Evolutionary conservation across 2,329 filamentous ascomycete species (phyloP), one percentile per base, ranked within the genome.

Genomic region (Fusarium tjaetaba): DNA sequence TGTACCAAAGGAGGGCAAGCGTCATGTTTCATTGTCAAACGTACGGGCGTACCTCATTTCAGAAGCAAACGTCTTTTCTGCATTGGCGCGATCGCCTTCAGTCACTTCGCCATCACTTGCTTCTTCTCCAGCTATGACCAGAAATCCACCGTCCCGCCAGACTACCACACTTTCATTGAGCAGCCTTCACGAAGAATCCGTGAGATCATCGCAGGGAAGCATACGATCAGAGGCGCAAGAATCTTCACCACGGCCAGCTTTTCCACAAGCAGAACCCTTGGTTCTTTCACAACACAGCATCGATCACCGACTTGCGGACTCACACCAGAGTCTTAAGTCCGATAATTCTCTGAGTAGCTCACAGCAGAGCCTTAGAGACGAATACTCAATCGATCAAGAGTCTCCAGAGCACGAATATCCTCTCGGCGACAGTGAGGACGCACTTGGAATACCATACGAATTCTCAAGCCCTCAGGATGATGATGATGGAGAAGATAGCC

Each of bases 41-140:
- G 88, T 94, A 38, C 87, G 88, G 28, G 91, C 90, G 20, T 88
- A 88, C 72, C 80, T 94, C 34, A 90, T 93, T 45, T 92, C 91
- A 7, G 91, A 94, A 74, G 89, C 90, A 24, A 90, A 89, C 52
- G 86, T 90, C 43, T 93, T 93, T 65, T 88, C 90, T 8, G 86
- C 86, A 15, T 80, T 92, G 43, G 87, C 88, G 16, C 86, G 86
- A 46, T 88, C 89, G 8, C 87, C 90, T 4, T 88, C 89, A 4
- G 83, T 89, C 73, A 73, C 80, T 26, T 83, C 82, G 34, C 81
- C 84, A 8, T 84, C 84, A 8, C 75, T 82, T 18, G 72, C 81
- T 26, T 86, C 87, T 11, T 92, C 90, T 4, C 90, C 91, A 5
- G 81, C 84, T 11, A 84, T 86, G 65, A 83, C 81, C 15, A 75